A percentile compares a stretch with the other conserved stretches of the same genome.
Evolutionary conservation across 768 basidiomycete species (phyloP).

Genomic region (Macrolepiota albuminosa): DNA sequence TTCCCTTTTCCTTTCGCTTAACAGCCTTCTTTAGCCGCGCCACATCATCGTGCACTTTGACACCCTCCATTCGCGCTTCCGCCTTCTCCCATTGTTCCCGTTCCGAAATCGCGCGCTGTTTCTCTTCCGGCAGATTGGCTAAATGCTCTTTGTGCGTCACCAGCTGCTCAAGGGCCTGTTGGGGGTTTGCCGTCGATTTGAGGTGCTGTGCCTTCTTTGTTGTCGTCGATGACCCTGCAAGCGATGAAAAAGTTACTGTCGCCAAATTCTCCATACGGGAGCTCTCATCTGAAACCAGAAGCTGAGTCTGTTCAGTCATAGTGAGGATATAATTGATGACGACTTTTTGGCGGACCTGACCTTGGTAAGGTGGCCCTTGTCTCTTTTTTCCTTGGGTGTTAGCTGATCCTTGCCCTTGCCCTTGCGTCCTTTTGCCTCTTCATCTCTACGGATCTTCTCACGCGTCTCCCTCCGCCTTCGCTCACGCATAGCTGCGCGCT

Average conservation of each 20-base stretch:
- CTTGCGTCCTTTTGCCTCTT: slow-evolving; percentile 52
- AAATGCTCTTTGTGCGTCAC: slow-evolving; percentile 74
- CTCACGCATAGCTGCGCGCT: slow-evolving; percentile 82
- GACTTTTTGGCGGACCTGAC: slow-evolving; percentile 28
- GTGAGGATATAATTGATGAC: slow-evolving; percentile 3
- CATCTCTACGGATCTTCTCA: slow-evolving; percentile 70
- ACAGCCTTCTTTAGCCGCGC: slow-evolving; percentile 83
- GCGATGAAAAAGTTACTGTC: slow-evolving; percentile 66
- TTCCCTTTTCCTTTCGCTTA: slow-evolving; percentile 90
- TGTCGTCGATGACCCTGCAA: slow-evolving; percentile 44
- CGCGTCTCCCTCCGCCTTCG: slow-evolving; percentile 79
- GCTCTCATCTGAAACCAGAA: slow-evolving; percentile 60
- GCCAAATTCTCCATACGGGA: slow-evolving; percentile 34
- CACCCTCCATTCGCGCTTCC: slow-evolving; percentile 80
- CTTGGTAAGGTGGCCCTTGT: slow-evolving; percentile 47
- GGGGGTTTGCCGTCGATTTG: slow-evolving; percentile 74
- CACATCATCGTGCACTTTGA: slow-evolving; percentile 90
- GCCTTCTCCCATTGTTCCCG: slow-evolving; percentile 90
- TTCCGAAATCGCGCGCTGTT: slow-evolving; percentile 75
- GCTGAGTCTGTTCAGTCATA: slow-evolving; percentile 45
- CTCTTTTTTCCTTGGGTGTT: slow-evolving; percentile 24
- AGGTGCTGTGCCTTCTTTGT: slow-evolving; percentile 46
- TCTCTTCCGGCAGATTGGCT: slow-evolving; percentile 73
- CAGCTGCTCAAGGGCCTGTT: slow-evolving; percentile 82
- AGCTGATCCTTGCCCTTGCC: slow-evolving; percentile 38